Percentiles rank a stretch among this genome's conserved stretches.
These are phyloP conservation scores for Capsicum rhomboideum DNA, from an alignment of 257 asterid species.

Conservation along the genomic window DNA sequence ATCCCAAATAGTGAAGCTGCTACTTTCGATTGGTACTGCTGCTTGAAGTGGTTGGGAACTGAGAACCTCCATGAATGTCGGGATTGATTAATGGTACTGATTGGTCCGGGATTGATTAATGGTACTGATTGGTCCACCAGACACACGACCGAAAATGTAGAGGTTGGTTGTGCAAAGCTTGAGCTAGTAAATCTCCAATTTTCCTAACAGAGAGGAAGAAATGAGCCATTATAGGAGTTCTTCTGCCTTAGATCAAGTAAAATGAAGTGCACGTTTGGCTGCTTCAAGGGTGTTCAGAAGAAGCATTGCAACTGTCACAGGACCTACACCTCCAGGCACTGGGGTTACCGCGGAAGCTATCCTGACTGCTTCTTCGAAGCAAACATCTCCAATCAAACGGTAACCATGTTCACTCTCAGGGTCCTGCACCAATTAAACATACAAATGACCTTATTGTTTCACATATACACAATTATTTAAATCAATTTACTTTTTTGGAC, in stretches of 20 bases:
- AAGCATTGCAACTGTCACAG: conserved; percentile 93
- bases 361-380: conserved; percentile 63
- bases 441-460: not conserved
- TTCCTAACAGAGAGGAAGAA: not conserved
- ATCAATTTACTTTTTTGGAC: not conserved
- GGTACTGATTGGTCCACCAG: not conserved
- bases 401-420: conserved; percentile 50
- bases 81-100: not conserved
- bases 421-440: conserved; percentile 36
- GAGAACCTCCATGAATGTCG: not conserved
- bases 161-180: not conserved
- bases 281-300: conserved; percentile 71
- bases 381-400: conserved; percentile 67
- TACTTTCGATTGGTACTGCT: not conserved
- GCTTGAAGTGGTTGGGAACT: not conserved
- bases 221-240: not conserved
- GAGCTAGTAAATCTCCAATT: not conserved
- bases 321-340: conserved; percentile 96
- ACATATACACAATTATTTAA: not conserved
- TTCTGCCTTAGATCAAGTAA: conserved; percentile 7
- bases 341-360: conserved; percentile 80
- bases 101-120: not conserved
- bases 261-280: conserved; percentile 44
- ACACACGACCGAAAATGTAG: not conserved
- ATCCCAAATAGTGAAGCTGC: not conserved